These are phyloP conservation scores for Stipa capillata DNA, from an alignment of 176 grass and related monocot species.

Conservation along the genomic window DNA sequence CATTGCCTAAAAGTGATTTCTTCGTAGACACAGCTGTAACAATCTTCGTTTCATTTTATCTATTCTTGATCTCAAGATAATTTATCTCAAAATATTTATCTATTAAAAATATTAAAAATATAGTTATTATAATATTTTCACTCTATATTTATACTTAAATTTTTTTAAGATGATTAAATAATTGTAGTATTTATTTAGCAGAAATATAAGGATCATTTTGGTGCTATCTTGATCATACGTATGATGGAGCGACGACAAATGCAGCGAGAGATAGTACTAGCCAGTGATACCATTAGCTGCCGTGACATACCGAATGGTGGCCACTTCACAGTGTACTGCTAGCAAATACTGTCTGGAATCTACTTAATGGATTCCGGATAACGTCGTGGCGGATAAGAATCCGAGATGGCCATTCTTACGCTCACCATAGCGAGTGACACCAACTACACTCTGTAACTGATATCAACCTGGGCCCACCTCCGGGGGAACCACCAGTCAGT, in stretches of 20 bases:
- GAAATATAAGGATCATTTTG: too few species aligned
- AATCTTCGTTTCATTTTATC: too few species aligned
- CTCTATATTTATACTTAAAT: too few species aligned
- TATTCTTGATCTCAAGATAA: too few species aligned
- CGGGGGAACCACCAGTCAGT: not conserved
- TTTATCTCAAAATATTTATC: too few species aligned
- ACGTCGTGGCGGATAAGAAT: not conserved
- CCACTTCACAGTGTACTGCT: not conserved
- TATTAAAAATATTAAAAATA: too few species aligned
- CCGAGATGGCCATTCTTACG: not conserved
- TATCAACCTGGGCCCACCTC: not conserved
- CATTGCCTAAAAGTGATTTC: not conserved
- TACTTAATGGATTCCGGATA: slow-evolving; percentile 23
- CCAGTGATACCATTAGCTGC: not conserved
- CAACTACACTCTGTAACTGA: not conserved
- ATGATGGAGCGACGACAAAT: too few species aligned
- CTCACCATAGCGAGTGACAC: not conserved
- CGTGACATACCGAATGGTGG: not conserved
- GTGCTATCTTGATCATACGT: too few species aligned
- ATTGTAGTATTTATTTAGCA: too few species aligned
- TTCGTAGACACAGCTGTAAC: not conserved
- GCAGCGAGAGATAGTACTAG: too few species aligned
- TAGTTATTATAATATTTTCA: too few species aligned
- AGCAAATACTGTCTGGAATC: not conserved
- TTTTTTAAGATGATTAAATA: too few species aligned